These are phyloP conservation scores for Leucosporidium creatinivorum DNA, from an alignment of 768 basidiomycete species.

Conservation along the genomic window DNA sequence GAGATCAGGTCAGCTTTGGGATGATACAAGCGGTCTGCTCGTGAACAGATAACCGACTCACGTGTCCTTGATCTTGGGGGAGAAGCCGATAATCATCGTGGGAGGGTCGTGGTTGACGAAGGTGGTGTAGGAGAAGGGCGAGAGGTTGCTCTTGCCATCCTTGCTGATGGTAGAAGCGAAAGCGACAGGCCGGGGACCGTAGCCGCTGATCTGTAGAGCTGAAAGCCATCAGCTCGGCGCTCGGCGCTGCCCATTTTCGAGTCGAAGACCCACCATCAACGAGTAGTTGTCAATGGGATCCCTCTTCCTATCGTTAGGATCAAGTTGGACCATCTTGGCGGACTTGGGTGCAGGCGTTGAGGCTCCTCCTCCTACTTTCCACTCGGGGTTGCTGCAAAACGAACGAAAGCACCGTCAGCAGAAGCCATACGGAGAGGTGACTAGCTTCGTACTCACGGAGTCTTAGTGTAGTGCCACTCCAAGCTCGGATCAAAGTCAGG, in stretches of 20 bases:
- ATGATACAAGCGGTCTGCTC: too few species aligned
- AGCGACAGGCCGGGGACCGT: constrained; percentile 56
- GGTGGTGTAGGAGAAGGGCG: constrained; percentile 54
- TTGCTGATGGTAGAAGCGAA: constrained; percentile 56
- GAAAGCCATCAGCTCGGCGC: neutral
- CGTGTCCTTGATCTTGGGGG: neutral
- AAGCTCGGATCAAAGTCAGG: neutral
- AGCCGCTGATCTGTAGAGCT: neutral
- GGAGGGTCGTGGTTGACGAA: constrained; percentile 56
- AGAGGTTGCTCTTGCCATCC: constrained; percentile 53
- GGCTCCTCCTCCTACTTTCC: neutral
- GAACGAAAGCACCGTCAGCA: neutral
- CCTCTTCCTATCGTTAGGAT: neutral
- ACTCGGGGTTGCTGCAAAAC: neutral
- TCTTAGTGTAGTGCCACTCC: neutral
- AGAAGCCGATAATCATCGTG: constrained; percentile 56
- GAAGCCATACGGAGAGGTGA: neutral
- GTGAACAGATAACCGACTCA: too few species aligned
- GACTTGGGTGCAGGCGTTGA: neutral
- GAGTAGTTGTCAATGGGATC: constrained; percentile 1
- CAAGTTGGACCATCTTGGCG: neutral
- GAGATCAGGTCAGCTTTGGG: neutral
- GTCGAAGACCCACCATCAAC: neutral
- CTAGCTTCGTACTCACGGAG: neutral
- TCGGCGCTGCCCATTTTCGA: neutral